Percentiles rank a stretch among this genome's conserved stretches.
Conservation (phyloP, 2,329 filamentous ascomycete species). For the Fusarium setosum region DNA sequence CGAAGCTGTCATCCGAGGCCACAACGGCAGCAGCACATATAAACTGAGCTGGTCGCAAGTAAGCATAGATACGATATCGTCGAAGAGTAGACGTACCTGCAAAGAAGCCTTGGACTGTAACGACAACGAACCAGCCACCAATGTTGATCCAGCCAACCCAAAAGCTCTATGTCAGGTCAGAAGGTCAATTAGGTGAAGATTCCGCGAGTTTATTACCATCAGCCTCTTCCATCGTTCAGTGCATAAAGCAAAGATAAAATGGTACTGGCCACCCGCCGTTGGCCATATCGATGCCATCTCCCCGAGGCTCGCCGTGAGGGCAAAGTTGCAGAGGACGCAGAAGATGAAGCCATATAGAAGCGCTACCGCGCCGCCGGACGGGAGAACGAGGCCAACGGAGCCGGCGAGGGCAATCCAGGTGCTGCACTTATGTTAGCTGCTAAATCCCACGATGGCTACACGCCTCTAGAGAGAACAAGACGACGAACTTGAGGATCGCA, state of each 20-base stretch:
- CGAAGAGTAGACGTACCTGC: conserved; percentile 43
- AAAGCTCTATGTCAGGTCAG: conserved; percentile 49
- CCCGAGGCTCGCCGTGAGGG: conserved; percentile 53
- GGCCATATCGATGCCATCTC: conserved; percentile 58
- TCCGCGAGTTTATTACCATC: conserved; percentile 40
- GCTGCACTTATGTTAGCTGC: background rate
- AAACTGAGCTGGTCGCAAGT: conserved; percentile 49
- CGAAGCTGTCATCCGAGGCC: conserved; percentile 50
- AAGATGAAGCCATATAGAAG: conserved; percentile 58
- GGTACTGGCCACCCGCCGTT: conserved; percentile 58
- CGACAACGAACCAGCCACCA: conserved; percentile 55
- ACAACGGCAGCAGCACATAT: conserved; percentile 54
- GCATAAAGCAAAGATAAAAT: conserved; percentile 55
- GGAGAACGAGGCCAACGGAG: conserved; percentile 53
- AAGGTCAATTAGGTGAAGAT: background rate
- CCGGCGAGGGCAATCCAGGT: conserved; percentile 51
- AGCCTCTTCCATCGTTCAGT: conserved; percentile 51
- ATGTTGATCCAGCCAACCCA: conserved; percentile 58
- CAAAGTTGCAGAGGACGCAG: conserved; percentile 57
- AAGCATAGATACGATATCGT: background rate
- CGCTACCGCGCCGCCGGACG: conserved; percentile 53
- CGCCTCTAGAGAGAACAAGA: conserved; percentile 39
- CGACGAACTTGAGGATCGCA: conserved; percentile 51
- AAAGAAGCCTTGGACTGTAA: conserved; percentile 56
- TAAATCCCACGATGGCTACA: too few species aligned